Conservation (phyloP, 495 filamentous ascomycete genomes). For the Aspergillus wentii region DNA sequence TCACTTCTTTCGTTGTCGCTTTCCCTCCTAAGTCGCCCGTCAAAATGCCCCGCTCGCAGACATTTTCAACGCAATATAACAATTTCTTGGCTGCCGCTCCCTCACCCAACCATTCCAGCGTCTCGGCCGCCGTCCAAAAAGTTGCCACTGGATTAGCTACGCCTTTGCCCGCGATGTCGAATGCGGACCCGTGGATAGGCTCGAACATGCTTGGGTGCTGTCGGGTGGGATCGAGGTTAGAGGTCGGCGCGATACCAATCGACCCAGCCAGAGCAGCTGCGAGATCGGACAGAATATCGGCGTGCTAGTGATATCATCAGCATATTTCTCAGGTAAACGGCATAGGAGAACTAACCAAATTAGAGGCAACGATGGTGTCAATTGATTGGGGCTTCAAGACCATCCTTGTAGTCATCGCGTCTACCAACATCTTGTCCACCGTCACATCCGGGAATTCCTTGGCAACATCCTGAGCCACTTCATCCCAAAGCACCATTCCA, state of each 20-base stretch:
- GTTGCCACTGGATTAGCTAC: conserved; percentile 68
- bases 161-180: conserved; percentile 68
- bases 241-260: conserved; percentile 56
- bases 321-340: background rate
- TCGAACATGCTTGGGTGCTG: conserved; percentile 61
- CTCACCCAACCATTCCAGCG: conserved; percentile 62
- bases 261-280: conserved; percentile 53
- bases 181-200: conserved; percentile 64
- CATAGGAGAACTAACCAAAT: conserved; percentile 31
- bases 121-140: conserved; percentile 66
- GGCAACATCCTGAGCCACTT: conserved; percentile 41
- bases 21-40: conserved; percentile 59
- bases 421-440: conserved; percentile 55
- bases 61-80: conserved; percentile 56
- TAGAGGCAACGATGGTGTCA: conserved; percentile 54
- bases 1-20: conserved; percentile 53
- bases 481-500: conserved; percentile 56
- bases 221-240: conserved; percentile 60
- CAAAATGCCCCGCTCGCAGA: conserved; percentile 51
- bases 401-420: conserved; percentile 57
- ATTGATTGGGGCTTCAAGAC: conserved; percentile 47
- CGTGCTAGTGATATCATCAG: conserved; percentile 31
- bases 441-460: conserved; percentile 49
- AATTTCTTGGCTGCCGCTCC: conserved; percentile 49
- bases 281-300: conserved; percentile 54